Percentiles rank a stretch among this genome's conserved stretches.
Evolutionary conservation across 345 rosid genomes (phyloP).

Genomic region (Geranium rotundifolium): DNA sequence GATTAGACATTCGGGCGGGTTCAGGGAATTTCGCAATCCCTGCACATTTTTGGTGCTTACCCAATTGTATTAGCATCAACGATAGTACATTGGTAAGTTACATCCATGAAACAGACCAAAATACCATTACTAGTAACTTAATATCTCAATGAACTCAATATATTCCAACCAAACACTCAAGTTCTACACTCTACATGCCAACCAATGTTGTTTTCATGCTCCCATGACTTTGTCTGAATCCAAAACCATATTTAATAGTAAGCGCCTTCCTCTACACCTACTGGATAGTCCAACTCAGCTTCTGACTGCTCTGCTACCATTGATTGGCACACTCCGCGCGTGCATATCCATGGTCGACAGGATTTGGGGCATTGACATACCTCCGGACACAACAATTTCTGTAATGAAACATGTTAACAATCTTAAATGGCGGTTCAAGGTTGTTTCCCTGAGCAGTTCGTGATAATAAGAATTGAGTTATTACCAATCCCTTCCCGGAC

Average conservation of each 20-base stretch:
- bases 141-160: conserved; percentile 7
- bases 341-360: conserved; percentile 57
- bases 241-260: conserved; percentile 4
- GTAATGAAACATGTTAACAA: conserved; percentile 11
- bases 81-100: too few relatives aligned
- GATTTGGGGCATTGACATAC: conserved; percentile 96
- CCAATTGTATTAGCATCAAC: too few relatives aligned
- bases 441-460: too few relatives aligned
- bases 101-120: too few relatives aligned
- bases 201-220: conserved; percentile 8
- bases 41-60: too few relatives aligned
- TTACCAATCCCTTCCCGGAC: conserved; percentile 98
- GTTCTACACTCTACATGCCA: conserved; percentile 16
- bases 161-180: conserved; percentile 13
- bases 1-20: too few relatives aligned
- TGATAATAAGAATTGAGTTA: conserved; percentile 10
- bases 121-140: too few relatives aligned
- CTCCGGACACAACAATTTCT: conserved; percentile 97
- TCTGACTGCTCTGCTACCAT: conserved; percentile 53
- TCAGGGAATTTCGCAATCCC: too few relatives aligned
- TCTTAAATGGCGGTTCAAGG: too few relatives aligned
- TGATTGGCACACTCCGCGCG: conserved; percentile 26
- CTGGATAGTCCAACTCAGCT: conserved; percentile 22
- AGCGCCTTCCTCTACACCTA: conserved; percentile 16
- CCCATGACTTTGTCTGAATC: conserved; percentile 4